Base-by-base conservation (phyloP, 225 moss, liverwort and hornwort species). In the Antitrichia curtipendula region DNA sequence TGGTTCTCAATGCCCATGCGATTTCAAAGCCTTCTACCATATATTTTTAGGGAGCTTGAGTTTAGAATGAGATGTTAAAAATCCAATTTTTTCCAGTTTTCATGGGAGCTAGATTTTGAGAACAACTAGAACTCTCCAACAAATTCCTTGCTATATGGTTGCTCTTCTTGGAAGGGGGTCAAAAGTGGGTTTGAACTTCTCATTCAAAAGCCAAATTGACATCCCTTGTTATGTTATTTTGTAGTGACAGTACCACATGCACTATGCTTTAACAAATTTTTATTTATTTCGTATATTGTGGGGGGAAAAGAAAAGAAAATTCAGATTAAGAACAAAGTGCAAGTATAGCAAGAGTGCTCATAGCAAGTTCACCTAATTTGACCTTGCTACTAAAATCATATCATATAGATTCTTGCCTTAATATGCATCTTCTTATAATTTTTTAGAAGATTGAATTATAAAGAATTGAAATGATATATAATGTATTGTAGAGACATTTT, bases 221-320 rank as follows among this genome's bases (percentile, higher is more conserved):
- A 0, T 2, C 45, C 1, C 2, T 4, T 45, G 29, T 31, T 29
- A 0, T 47, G 2, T 47, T 19, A 11, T 31, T 31, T 1, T 31
- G 0, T 0, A 73, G 0, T 10, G 10, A 16, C 18, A 10, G 5
- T n/a, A n/a, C n/a, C n/a, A n/a, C n/a, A n/a, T n/a, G n/a, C n/a
- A n/a, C n/a, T n/a, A n/a, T n/a, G n/a, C n/a, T n/a, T n/a, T n/a
- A n/a, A n/a, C n/a, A n/a, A n/a, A n/a, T 32, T 20, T 32, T 74
- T 4, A 32, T 21, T 6, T 74, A 49, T 50, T 32, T 50, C n/a
- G n/a, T n/a, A n/a, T n/a, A n/a, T n/a, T n/a, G n/a, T n/a, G n/a
- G n/a, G 2, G 0, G 5, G 0, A 0, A 0, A 4, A 74, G 29
- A 32, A 31, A 74, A 4, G 10, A 20, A 32, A 32, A 2, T 31